phyloP scores from a whole-genome alignment of 148 eudicot species.

The Nepenthes gracilis region DNA sequence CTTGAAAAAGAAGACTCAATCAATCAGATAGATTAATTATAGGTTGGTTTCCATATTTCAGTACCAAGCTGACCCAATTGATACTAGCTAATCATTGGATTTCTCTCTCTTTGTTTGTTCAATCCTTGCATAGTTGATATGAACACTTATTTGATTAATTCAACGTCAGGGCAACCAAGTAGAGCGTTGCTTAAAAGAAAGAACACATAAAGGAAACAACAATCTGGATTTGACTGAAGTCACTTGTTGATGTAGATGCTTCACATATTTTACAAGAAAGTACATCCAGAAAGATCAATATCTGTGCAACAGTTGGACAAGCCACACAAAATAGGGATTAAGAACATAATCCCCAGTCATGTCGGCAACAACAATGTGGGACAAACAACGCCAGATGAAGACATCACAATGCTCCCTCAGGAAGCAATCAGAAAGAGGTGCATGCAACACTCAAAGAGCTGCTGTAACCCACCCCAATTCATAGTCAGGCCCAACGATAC shows the following conservation, averaged over 20 bases:
- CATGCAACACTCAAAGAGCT: constrained; percentile 23
- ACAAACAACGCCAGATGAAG: constrained; percentile 20
- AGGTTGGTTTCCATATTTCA: too few relatives aligned
- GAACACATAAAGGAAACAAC: too few relatives aligned
- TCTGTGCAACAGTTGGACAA: constrained; percentile 22
- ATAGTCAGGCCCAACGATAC: constrained; percentile 20
- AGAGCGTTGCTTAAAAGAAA: too few relatives aligned
- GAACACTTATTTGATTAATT: too few relatives aligned
- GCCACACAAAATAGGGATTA: constrained; percentile 21
- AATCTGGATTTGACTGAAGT: background rate
- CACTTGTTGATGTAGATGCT: constrained; percentile 37
- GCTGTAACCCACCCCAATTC: constrained; percentile 19
- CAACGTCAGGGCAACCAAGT: too few relatives aligned
- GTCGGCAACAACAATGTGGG: constrained; percentile 22
- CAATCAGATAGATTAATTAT: too few relatives aligned
- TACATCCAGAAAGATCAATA: constrained; percentile 62
- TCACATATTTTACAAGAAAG: constrained; percentile 68
- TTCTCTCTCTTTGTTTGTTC: too few relatives aligned
- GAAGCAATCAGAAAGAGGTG: constrained; percentile 18
- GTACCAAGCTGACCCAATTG: too few relatives aligned
- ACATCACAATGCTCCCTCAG: constrained; percentile 24
- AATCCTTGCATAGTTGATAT: too few relatives aligned
- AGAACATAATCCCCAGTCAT: constrained; percentile 20
- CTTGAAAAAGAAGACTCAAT: too few relatives aligned
- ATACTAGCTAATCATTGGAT: too few relatives aligned